Evolutionary conservation across 148 eudicot species (phyloP).

Genomic region (Pharnaceum exiguum): DNA sequence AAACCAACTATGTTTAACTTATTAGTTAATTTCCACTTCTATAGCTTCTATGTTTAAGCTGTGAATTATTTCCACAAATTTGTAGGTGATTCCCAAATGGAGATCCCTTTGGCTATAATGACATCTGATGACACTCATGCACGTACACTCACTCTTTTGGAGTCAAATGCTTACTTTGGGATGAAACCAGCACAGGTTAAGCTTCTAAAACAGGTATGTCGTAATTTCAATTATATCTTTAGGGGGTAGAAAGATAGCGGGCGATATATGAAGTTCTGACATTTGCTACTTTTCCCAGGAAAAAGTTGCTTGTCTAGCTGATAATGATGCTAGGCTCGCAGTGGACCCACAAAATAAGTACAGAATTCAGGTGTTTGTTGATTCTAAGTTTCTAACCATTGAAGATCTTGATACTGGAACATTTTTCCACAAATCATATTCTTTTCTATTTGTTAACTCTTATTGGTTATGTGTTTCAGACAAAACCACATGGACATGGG

Average conservation of each 20-base stretch:
- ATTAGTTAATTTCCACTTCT: no score
- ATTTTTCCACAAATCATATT: neutral
- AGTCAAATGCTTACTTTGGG: slow-evolving; percentile 88
- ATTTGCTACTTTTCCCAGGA: slow-evolving; percentile 42
- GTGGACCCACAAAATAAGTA: slow-evolving; percentile 71
- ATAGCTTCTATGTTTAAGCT: neutral
- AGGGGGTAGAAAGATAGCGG: neutral
- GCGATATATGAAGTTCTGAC: neutral
- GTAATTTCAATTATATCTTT: neutral
- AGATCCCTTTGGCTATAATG: slow-evolving; percentile 88
- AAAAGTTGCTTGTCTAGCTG: slow-evolving; percentile 98
- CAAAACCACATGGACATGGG: slow-evolving; percentile 99
- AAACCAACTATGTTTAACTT: no score
- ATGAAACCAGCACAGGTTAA: slow-evolving; percentile 77
- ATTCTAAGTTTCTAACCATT: neutral
- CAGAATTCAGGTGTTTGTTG: slow-evolving; percentile 68
- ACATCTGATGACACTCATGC: slow-evolving; percentile 95
- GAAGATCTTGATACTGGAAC: neutral
- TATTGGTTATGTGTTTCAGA: slow-evolving; percentile 35
- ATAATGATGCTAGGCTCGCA: slow-evolving; percentile 94
- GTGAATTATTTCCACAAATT: slow-evolving; percentile 6
- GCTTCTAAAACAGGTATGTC: slow-evolving; percentile 79
- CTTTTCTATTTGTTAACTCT: slow-evolving; percentile 1
- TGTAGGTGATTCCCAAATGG: slow-evolving; percentile 57
- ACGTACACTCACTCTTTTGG: slow-evolving; percentile 60